Evolutionary conservation across 2,329 filamentous ascomycete genomes (phyloP).

Genomic region (Colletotrichum noveboracense): DNA sequence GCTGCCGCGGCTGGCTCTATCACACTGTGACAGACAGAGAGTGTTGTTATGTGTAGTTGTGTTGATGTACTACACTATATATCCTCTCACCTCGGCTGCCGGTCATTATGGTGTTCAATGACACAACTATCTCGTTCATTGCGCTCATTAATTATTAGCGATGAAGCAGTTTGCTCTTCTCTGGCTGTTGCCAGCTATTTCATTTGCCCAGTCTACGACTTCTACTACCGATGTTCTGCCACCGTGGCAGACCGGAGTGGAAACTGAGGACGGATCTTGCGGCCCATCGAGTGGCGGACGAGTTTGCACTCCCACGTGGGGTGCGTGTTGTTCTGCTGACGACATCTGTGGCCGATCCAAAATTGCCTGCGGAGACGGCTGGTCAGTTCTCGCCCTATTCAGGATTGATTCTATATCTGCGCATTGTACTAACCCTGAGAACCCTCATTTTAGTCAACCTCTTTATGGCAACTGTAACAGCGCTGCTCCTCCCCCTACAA

Average conservation of each 20-base stretch:
- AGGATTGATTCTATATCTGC: neutral
- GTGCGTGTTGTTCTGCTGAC: neutral
- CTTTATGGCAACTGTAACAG: neutral
- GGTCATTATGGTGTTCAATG: neutral
- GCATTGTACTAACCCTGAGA: neutral
- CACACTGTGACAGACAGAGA: neutral
- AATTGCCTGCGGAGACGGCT: neutral
- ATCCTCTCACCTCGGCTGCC: neutral
- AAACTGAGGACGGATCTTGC: neutral
- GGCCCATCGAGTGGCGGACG: neutral
- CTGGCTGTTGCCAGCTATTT: neutral
- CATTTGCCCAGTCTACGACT: neutral
- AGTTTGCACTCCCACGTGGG: slow-evolving; percentile 2
- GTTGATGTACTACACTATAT: neutral
- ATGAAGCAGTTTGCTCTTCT: neutral
- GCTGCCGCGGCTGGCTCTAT: neutral
- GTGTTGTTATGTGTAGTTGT: neutral
- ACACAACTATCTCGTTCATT: neutral
- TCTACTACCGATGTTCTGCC: neutral
- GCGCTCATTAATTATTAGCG: neutral
- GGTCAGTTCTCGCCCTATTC: neutral
- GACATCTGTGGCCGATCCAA: neutral
- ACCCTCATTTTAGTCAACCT: neutral
- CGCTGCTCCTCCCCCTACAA: neutral
- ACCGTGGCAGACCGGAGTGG: neutral